Conservation (phyloP, 176 grass and related monocot genomes). For the Triticum dicoccoides region DNA sequence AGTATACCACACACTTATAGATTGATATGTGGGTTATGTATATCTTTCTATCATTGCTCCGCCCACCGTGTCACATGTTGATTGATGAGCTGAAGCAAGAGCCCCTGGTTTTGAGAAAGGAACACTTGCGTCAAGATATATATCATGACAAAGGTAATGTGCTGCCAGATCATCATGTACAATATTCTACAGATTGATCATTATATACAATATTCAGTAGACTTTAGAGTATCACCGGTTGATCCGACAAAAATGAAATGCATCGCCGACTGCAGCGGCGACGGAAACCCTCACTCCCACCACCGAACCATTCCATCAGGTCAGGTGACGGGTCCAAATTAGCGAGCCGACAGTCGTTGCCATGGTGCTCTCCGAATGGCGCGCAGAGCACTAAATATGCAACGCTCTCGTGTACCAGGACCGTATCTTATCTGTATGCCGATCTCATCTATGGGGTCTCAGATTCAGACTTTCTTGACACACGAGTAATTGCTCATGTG, state of each 20-base stretch:
- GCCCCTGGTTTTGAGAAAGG: not conserved
- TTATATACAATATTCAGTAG: too few species aligned
- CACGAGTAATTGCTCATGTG: not conserved
- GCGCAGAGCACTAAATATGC: not conserved
- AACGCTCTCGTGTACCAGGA: not conserved
- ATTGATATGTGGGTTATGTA: not conserved
- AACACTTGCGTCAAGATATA: not conserved
- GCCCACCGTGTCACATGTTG: not conserved
- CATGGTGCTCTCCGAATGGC: not conserved
- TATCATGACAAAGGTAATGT: not conserved
- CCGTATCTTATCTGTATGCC: not conserved
- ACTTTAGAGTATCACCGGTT: too few species aligned
- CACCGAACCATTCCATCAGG: too few species aligned
- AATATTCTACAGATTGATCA: not conserved
- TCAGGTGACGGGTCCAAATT: too few species aligned
- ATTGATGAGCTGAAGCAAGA: not conserved
- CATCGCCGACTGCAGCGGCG: not conserved
- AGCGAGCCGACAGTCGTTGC: not conserved
- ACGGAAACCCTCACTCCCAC: too few species aligned
- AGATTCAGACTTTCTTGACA: constrained; percentile 2
- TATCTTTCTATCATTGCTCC: not conserved
- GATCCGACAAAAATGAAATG: too few species aligned
- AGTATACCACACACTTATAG: too few species aligned
- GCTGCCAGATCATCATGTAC: not conserved
- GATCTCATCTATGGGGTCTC: not conserved